phyloP scores from a whole-genome alignment of 805 yeast genomes.

The Lipomyces yamanashiensis region DNA sequence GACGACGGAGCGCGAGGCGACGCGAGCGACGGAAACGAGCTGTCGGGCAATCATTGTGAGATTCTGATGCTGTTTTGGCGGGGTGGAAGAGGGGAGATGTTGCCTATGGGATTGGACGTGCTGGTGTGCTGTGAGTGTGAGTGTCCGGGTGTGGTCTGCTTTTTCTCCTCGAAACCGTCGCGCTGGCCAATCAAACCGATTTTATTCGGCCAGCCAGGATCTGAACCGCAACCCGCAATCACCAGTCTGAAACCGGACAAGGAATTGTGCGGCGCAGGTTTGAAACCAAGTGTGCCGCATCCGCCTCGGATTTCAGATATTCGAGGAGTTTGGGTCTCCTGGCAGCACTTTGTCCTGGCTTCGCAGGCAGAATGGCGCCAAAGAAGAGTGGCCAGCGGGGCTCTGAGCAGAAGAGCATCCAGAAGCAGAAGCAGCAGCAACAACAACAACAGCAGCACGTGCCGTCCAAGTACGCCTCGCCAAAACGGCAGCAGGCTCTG shows the following conservation, averaged over 20 bases:
- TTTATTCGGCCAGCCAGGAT: background rate
- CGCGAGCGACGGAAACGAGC: slow-evolving; percentile 24
- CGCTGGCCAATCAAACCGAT: slow-evolving; percentile 17
- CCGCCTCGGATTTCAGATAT: background rate
- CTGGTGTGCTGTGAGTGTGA: background rate
- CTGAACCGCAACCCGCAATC: background rate
- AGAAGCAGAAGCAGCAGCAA: background rate
- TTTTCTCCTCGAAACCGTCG: slow-evolving; percentile 11
- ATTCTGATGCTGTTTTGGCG: background rate
- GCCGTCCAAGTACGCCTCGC: slow-evolving; percentile 13
- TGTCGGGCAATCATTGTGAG: slow-evolving; percentile 23
- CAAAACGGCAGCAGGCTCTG: slow-evolving; percentile 19
- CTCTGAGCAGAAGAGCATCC: background rate
- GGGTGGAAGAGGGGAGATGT: background rate
- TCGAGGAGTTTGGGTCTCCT: background rate
- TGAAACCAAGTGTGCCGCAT: slow-evolving; percentile 3
- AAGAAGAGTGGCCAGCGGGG: background rate
- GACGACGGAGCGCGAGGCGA: slow-evolving; percentile 15
- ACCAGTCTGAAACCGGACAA: background rate
- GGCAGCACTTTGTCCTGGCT: background rate
- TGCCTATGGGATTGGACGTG: background rate
- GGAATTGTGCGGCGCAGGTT: background rate
- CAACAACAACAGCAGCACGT: background rate
- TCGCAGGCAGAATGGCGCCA: slow-evolving; percentile 5
- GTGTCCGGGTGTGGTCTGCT: slow-evolving; percentile 15